Conservation (phyloP, 208 protist genomes). For the Acanthamoeba triangularis region DNA sequence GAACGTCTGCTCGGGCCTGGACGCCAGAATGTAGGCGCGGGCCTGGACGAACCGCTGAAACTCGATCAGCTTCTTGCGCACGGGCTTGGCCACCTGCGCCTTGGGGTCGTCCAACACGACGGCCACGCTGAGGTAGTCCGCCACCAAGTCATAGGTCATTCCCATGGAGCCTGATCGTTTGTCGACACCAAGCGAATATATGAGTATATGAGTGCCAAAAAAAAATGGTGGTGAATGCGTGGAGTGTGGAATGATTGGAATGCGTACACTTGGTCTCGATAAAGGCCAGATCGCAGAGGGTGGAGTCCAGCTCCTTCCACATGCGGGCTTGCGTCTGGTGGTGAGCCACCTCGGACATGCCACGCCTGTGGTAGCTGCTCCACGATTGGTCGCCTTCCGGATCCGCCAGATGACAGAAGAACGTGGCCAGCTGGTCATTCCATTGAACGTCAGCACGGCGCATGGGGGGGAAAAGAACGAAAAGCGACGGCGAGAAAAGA, state of each 20-base stretch:
- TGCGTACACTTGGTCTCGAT: conserved; percentile 82
- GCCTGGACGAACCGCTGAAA: conserved; percentile 78
- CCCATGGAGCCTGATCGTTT: conserved; percentile 65
- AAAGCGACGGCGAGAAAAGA: not conserved
- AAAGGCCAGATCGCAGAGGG: conserved; percentile 81
- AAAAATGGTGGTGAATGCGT: no score
- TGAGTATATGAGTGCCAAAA: no score
- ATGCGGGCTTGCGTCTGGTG: conserved; percentile 77
- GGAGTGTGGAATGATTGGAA: no score
- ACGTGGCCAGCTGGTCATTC: conserved; percentile 48
- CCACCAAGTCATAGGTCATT: conserved; percentile 82
- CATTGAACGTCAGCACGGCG: not conserved
- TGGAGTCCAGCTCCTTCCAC: conserved; percentile 54
- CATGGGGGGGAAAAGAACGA: not conserved
- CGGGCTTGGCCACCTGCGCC: not conserved
- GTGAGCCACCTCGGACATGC: conserved; percentile 81
- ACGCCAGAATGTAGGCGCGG: conserved; percentile 61
- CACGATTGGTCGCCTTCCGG: conserved; percentile 27
- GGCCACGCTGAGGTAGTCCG: conserved; percentile 76
- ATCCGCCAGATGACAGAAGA: conserved; percentile 60
- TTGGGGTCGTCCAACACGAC: conserved; percentile 1
- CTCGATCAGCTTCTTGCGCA: conserved; percentile 39
- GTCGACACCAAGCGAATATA: not conserved
- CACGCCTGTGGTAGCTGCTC: conserved; percentile 41
- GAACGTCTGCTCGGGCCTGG: conserved; percentile 79